phyloP scores from a whole-genome alignment of 306 rosid species.

The Casuarina glauca region DNA sequence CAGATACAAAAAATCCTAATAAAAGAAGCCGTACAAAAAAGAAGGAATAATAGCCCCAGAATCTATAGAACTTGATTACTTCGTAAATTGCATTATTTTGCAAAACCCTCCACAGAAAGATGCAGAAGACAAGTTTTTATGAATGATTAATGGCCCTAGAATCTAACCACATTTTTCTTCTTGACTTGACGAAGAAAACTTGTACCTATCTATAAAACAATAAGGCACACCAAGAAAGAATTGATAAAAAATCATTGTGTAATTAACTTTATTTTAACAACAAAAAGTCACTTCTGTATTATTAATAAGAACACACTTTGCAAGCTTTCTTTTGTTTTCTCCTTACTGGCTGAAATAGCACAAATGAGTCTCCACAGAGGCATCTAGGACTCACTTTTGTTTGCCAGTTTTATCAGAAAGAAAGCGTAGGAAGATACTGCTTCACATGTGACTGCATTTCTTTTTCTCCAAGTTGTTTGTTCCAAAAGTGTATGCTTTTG shows the following conservation, averaged over 20 bases:
- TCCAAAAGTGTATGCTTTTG: not conserved
- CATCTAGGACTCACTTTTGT: not conserved
- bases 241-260: not conserved
- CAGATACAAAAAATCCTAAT: no score
- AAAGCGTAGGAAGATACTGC: slow-evolving; percentile 13
- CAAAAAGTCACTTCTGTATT: not conserved
- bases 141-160: no score
- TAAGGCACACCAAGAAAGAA: not conserved
- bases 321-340: not conserved
- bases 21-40: no score
- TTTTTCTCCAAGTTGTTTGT: not conserved
- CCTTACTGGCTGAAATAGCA: not conserved
- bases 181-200: no score
- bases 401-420: not conserved
- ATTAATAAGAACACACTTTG: not conserved
- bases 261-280: not conserved
- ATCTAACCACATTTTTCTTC: no score
- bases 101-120: no score
- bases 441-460: slow-evolving; percentile 25
- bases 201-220: no score
- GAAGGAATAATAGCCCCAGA: no score
- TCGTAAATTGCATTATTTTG: no score
- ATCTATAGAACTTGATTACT: no score
- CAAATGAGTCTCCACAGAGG: not conserved
- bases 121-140: no score